Percentiles rank a stretch among this genome's conserved stretches.
phyloP scores from a whole-genome alignment of 805 yeast genomes.

The Teunomyces panamensis region DNA sequence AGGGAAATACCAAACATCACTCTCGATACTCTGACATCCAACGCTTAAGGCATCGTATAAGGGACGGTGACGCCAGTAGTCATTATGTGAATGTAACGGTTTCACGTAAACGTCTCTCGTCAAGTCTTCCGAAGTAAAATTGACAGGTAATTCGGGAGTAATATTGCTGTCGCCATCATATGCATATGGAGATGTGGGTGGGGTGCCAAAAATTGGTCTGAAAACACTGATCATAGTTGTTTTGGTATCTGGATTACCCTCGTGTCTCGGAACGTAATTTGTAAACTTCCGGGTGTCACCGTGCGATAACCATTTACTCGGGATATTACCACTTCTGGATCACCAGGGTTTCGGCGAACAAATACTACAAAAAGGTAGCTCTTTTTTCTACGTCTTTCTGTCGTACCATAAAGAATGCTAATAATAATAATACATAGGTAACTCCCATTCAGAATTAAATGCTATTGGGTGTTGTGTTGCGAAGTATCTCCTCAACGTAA shows the following conservation, averaged over 20 bases:
- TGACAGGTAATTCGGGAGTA: constrained; percentile 19
- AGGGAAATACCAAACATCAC: constrained; percentile 59
- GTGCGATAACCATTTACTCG: not conserved
- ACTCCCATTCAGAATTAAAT: not conserved
- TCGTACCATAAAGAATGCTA: not conserved
- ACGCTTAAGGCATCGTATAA: constrained; percentile 53
- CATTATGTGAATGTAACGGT: constrained; percentile 65
- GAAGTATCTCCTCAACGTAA: constrained; percentile 15
- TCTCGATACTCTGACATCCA: constrained; percentile 61
- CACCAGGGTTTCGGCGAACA: constrained; percentile 1
- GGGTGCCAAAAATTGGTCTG: constrained; percentile 8
- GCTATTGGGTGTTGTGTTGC: not conserved
- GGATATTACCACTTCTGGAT: not conserved
- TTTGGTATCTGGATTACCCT: not conserved
- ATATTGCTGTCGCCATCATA: constrained; percentile 8
- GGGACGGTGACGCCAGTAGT: constrained; percentile 61
- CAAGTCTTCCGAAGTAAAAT: constrained; percentile 22
- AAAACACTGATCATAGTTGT: constrained; percentile 15
- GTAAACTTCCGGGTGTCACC: not conserved
- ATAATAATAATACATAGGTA: not conserved
- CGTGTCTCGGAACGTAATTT: not conserved
- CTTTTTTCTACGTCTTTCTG: not conserved
- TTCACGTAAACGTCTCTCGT: constrained; percentile 39
- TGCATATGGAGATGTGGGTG: not conserved
- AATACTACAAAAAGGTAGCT: not conserved